These are phyloP conservation scores for Nitzschia inconspicua DNA, from an alignment of 108 stramenopile species.

Conservation along the genomic window DNA sequence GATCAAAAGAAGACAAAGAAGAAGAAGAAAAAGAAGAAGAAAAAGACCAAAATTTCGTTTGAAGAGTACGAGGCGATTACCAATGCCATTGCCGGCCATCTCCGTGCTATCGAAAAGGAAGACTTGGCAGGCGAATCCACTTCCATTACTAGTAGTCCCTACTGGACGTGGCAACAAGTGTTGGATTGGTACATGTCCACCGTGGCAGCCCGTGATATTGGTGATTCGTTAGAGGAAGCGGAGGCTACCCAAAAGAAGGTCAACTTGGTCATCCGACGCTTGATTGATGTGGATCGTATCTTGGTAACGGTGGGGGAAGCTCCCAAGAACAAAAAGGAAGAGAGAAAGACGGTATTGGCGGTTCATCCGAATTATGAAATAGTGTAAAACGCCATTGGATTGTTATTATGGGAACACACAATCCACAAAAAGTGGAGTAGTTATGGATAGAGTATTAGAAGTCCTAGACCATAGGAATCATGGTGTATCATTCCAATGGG, in stretches of 20 bases:
- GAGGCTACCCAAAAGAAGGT: conserved; percentile 77
- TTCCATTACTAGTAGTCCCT: conserved; percentile 29
- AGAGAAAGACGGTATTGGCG: conserved; percentile 57
- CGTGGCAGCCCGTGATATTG: conserved; percentile 71
- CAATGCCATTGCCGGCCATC: conserved; percentile 82
- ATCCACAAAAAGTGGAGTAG: too few relatives aligned
- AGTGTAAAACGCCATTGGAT: background rate
- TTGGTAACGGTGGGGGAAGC: conserved; percentile 70
- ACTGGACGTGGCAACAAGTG: conserved; percentile 77
- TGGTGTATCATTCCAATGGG: too few relatives aligned
- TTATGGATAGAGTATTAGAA: too few relatives aligned
- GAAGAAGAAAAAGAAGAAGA: conserved; percentile 75
- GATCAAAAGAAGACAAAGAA: background rate
- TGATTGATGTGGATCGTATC: conserved; percentile 77
- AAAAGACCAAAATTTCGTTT: conserved; percentile 92
- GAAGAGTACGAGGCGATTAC: conserved; percentile 94
- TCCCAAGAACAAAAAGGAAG: conserved; percentile 48
- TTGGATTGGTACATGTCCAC: conserved; percentile 90
- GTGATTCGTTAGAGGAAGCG: conserved; percentile 78
- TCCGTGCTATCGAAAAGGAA: conserved; percentile 81
- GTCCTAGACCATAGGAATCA: too few relatives aligned
- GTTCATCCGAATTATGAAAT: conserved; percentile 86
- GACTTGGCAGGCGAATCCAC: conserved; percentile 36
- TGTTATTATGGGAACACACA: too few relatives aligned
- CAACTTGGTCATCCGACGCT: conserved; percentile 77